Conservation (phyloP, 2,329 filamentous ascomycete genomes). For the Fragosphaeria purpurea region DNA sequence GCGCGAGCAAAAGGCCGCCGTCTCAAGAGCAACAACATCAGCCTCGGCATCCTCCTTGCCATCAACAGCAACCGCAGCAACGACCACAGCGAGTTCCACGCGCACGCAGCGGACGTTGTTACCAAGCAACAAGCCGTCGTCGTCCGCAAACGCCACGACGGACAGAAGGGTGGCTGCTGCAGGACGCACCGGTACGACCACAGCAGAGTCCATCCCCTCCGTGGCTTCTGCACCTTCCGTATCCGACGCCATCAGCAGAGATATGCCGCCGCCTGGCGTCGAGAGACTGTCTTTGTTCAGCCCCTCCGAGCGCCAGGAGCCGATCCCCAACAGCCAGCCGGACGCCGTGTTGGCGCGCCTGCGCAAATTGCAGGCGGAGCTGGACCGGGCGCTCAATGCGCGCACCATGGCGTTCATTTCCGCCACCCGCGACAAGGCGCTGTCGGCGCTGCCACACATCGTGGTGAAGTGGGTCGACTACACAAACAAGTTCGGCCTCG, state of each 20-base stretch:
- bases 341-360: slow-evolving; percentile 48
- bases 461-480: slow-evolving; percentile 82
- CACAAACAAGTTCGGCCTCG: slow-evolving; percentile 75
- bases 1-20: slow-evolving; percentile 11
- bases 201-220: not conserved
- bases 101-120: slow-evolving; percentile 9
- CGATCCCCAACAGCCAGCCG: slow-evolving; percentile 44
- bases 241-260: not conserved
- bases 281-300: slow-evolving; percentile 42
- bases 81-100: not conserved
- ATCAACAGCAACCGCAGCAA: not conserved
- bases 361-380: slow-evolving; percentile 45
- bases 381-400: slow-evolving; percentile 53
- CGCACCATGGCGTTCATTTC: slow-evolving; percentile 52
- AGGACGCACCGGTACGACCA: not conserved
- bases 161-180: not conserved
- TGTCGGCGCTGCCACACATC: slow-evolving; percentile 53
- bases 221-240: no score
- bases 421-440: slow-evolving; percentile 39
- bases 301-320: slow-evolving; percentile 39
- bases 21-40: not conserved
- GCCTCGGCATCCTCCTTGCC: no score
- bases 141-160: not conserved
- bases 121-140: slow-evolving; percentile 8
- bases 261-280: not conserved